Conservation (phyloP, 371 early-diverging fungal species). For the Apophysomyces sp. region DNA sequence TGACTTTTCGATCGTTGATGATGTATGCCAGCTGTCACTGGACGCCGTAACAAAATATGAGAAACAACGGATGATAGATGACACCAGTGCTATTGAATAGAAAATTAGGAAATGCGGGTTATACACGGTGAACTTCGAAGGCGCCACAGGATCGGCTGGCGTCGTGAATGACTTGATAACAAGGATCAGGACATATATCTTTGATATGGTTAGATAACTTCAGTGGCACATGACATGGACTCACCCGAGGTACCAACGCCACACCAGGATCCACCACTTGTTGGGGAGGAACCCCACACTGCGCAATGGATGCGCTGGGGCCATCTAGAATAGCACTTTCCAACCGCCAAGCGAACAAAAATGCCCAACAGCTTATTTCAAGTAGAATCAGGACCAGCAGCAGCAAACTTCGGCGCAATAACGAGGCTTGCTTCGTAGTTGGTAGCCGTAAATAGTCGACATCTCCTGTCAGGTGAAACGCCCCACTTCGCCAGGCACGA, state of each 20-base stretch:
- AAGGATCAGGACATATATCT: slow-evolving; percentile 54
- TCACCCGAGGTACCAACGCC: slow-evolving; percentile 42
- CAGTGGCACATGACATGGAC: not conserved
- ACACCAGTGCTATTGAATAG: slow-evolving; percentile 42
- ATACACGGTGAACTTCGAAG: slow-evolving; percentile 54
- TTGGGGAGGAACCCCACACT: slow-evolving; percentile 28
- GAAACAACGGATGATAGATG: slow-evolving; percentile 47
- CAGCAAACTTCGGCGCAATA: slow-evolving; percentile 31
- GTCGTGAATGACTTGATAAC: slow-evolving; percentile 51
- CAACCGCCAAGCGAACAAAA: slow-evolving; percentile 50
- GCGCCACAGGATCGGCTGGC: slow-evolving; percentile 45
- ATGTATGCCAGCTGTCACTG: slow-evolving; percentile 26
- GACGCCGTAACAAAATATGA: slow-evolving; percentile 40
- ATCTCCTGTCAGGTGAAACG: slow-evolving; percentile 11
- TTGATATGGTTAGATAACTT: not conserved
- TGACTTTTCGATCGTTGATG: slow-evolving; percentile 40
- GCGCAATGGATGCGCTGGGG: slow-evolving; percentile 1
- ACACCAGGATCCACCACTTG: slow-evolving; percentile 39
- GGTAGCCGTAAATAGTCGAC: slow-evolving; percentile 32
- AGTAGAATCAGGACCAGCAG: slow-evolving; percentile 35
- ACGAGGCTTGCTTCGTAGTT: slow-evolving; percentile 27
- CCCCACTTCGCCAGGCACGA: slow-evolving; percentile 10
- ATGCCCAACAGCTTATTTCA: slow-evolving; percentile 48
- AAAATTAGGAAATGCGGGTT: slow-evolving; percentile 51
- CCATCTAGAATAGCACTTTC: slow-evolving; percentile 42